Evolutionary conservation across 2,329 filamentous ascomycete species (phyloP), one percentile per base, ranked within the genome.

Genomic region (Cephalotrichum gorgonifer): DNA sequence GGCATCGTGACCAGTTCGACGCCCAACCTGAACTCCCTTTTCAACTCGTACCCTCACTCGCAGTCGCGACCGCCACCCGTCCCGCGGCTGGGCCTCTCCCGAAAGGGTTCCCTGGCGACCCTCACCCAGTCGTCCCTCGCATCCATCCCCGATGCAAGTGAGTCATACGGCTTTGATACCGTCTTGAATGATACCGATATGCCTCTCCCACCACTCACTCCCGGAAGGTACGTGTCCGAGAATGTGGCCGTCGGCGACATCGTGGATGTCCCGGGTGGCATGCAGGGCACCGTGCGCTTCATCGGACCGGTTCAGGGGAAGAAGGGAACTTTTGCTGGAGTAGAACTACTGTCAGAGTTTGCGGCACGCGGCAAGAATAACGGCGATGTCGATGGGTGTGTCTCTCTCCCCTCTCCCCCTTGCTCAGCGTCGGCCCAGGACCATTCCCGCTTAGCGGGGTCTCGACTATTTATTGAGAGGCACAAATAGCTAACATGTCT

Each of bases 321-420:
- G 72, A 88, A 86, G 57, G 93, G 93, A 46, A 78, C 79, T 20
- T 98, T 98, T 72, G 89, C 88, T 28, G 93, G 93, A 43, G 87
- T 98, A 31, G 93, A 98, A 66, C 74, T 98, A 54, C 81, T 84
- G 58, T 72, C 79, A 48, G 86, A 95, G 56, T 94, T 85, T 70
- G 86, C 89, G 30, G 66, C 75, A 47, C 80, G 85, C 61, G 93
- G 93, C 30, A 98, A 98, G 74, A 98, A 98, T 62, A 94, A 79
- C 59, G 93, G 93, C 54, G 90, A 95, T 64, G 93, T 97, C 49
- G 91, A 97, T 57, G 93, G 91, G 87, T 91, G 75, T 67, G 79
- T 50, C 17, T 39, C 53, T 49, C 47, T 44, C 41, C 20, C 39
- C 39, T 41, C 17, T 50, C 49, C 47, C 45, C 25, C 20, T 20